These are phyloP conservation scores for Cladophialophora psammophila DNA, from an alignment of 2,329 filamentous ascomycete genomes.

Conservation along the genomic window DNA sequence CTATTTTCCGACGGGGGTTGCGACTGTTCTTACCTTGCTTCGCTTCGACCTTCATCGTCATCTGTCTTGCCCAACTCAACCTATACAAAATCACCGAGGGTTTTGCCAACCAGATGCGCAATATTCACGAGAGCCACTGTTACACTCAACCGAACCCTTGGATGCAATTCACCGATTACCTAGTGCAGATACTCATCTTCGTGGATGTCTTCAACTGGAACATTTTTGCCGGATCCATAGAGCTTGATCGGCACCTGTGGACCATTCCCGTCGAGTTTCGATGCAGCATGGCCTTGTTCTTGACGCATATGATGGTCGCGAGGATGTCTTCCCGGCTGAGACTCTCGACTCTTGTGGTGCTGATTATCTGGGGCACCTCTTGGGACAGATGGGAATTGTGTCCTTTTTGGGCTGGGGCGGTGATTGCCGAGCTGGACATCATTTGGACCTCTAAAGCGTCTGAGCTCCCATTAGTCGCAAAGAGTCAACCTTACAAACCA, in stretches of 20 bases:
- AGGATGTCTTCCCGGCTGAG: slow-evolving; percentile 29
- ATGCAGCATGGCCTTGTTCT: slow-evolving; percentile 46
- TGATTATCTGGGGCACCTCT: slow-evolving; percentile 33
- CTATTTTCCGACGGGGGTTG: slow-evolving; percentile 53
- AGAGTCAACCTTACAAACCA: neutral
- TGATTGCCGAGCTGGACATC: slow-evolving; percentile 36
- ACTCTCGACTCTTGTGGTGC: slow-evolving; percentile 18
- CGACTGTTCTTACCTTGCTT: slow-evolving; percentile 53
- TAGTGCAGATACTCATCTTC: slow-evolving; percentile 37
- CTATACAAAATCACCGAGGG: slow-evolving; percentile 36
- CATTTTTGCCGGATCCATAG: slow-evolving; percentile 36
- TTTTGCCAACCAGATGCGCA: slow-evolving; percentile 36
- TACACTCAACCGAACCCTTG: slow-evolving; percentile 31
- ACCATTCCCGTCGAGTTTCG: slow-evolving; percentile 57
- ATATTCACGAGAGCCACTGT: slow-evolving; percentile 34
- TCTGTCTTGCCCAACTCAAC: slow-evolving; percentile 44
- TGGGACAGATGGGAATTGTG: slow-evolving; percentile 55
- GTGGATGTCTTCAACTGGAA: slow-evolving; percentile 39
- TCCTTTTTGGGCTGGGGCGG: slow-evolving; percentile 40
- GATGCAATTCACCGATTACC: slow-evolving; percentile 35
- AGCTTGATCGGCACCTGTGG: slow-evolving; percentile 53
- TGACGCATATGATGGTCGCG: slow-evolving; percentile 31
- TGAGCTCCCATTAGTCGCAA: slow-evolving; percentile 18
- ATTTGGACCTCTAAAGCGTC: slow-evolving; percentile 40
- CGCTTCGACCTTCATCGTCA: slow-evolving; percentile 49